Evolutionary conservation across 164 flowering plant genomes (phyloP).

Genomic region (Umbilicus rupestris): DNA sequence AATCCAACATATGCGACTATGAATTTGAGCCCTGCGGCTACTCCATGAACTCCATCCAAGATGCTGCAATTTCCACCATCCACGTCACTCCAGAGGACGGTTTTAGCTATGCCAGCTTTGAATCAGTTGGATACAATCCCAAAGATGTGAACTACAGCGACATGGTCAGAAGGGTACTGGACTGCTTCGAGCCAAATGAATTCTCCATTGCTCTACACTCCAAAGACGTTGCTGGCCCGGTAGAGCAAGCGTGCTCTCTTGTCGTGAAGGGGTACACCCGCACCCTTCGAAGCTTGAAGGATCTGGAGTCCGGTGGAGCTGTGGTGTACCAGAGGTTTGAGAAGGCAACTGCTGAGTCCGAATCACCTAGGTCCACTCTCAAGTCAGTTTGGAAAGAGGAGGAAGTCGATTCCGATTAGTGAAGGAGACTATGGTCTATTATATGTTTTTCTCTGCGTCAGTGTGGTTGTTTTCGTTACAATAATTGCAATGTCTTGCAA

Average conservation of each 20-base stretch:
- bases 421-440: background rate
- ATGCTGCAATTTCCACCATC: slow-evolving; percentile 60
- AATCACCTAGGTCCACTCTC: slow-evolving; percentile 41
- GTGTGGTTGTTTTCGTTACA: background rate
- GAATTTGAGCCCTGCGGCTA: slow-evolving; percentile 89
- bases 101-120: slow-evolving; percentile 85
- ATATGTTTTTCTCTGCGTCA: background rate
- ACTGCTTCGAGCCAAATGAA: slow-evolving; percentile 54
- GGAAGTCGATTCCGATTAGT: slow-evolving; percentile 8
- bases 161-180: slow-evolving; percentile 56
- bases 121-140: slow-evolving; percentile 53
- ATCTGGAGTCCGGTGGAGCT: slow-evolving; percentile 32
- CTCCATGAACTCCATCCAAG: slow-evolving; percentile 74
- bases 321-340: slow-evolving; percentile 35
- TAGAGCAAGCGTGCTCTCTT: slow-evolving; percentile 13
- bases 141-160: slow-evolving; percentile 22
- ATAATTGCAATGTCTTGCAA: background rate
- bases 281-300: slow-evolving; percentile 23
- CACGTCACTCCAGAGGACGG: slow-evolving; percentile 92
- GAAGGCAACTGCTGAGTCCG: slow-evolving; percentile 14
- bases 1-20: slow-evolving; percentile 62
- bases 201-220: slow-evolving; percentile 64
- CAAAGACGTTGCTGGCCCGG: slow-evolving; percentile 9
- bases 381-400: slow-evolving; percentile 38
- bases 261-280: slow-evolving; percentile 34